A percentile compares a stretch with the other conserved stretches of the same genome.
These are phyloP conservation scores for Eucalyptus dawsonii DNA, from an alignment of 345 rosid genomes.

Conservation along the genomic window DNA sequence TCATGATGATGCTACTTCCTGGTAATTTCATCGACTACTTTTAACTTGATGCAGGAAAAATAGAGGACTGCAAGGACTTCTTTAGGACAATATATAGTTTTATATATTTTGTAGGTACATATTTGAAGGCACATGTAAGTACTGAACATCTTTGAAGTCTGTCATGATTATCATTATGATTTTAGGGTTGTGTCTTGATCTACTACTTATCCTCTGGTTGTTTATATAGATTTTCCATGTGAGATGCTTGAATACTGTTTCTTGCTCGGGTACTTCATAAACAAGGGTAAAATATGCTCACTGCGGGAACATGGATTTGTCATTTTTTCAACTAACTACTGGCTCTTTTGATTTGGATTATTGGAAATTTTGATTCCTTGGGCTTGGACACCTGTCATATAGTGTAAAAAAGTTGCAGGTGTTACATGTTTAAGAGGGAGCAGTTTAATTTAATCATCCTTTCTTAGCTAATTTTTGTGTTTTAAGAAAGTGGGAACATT, in stretches of 20 bases:
- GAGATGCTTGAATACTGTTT: neutral
- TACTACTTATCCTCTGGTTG: neutral
- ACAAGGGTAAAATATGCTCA: neutral
- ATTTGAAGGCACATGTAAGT: conserved; percentile 71
- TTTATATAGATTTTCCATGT: neutral
- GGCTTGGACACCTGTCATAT: neutral
- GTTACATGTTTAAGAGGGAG: neutral
- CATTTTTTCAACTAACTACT: neutral
- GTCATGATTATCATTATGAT: neutral
- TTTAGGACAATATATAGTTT: conserved; percentile 37
- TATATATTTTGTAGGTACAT: conserved; percentile 51
- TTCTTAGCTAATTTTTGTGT: neutral
- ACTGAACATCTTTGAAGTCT: neutral
- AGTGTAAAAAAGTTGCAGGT: neutral
- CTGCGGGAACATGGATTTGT: neutral
- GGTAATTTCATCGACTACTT: neutral
- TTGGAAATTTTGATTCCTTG: neutral
- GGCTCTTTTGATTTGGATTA: neutral
- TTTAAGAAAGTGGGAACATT: neutral
- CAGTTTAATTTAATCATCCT: neutral
- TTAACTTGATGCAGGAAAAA: conserved; percentile 28
- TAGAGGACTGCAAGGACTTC: conserved; percentile 30
- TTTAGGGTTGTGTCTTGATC: neutral
- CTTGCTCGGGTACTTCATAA: neutral
- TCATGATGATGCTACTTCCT: neutral